Base-by-base conservation (phyloP, 768 basidiomycete genomes). In the Rhizopogon vulgaris region DNA sequence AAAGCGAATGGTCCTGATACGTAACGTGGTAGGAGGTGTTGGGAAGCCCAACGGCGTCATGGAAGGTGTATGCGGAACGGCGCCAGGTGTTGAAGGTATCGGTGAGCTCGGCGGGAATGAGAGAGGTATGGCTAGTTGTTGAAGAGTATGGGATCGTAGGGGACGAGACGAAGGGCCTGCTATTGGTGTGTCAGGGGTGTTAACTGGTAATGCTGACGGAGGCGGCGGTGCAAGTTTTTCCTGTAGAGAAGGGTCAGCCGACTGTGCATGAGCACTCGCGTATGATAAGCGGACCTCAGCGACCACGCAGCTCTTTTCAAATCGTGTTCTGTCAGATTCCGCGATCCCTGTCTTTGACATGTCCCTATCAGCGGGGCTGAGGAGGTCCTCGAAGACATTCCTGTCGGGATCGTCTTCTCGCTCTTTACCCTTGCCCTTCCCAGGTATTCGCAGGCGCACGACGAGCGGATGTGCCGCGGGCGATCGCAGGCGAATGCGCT, bases 1-100 rank as follows among this genome's bases (percentile, higher is more conserved):
- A 60, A 97, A 94, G 27, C 93, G 84, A 56, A 97, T 93, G 51
- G 79, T 83, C 51, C 83, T 86, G 75, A 95, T 96, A 57, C 85
- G 84, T 41, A 87, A 78, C 27, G 68, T 70, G 30, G 68, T 63
- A 1, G 63, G 58, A 49, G 61, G 56, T 3, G 50, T 51, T n/a
- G 66, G 66, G 10, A 64, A 66, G 53, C 56, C 62, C 7, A 40
- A 30, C 7, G 68, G 68, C 3, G 65, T 63, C 52, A 60, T 56
- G 63, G 65, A 57, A 62, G 69, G 57, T 68, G 76, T 67, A 11
- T 58, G 55, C 14, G 68, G 62, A 27, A 65, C 24, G 43, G 63
- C 38, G 45, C 62, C 56, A 24, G 73, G 67, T 17, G 72, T 75
- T 24, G 71, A 73, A 34, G 69, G 69, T 8, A 56, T 69, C 9